Conservation (phyloP, 2,329 filamentous ascomycete genomes). For the Dothiorella sarmentorum region DNA sequence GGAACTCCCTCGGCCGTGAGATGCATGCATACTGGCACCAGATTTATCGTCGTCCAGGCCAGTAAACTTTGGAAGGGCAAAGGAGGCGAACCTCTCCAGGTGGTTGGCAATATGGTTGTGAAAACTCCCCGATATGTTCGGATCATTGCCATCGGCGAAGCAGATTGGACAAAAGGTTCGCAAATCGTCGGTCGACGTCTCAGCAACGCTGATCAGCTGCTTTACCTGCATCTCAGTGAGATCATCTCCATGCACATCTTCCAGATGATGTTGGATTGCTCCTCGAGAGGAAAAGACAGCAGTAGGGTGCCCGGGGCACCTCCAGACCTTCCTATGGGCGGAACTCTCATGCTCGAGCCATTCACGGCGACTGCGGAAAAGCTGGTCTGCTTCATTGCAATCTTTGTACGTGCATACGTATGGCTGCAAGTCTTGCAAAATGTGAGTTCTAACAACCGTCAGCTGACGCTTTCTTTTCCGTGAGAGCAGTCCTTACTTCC, state of each 20-base stretch:
- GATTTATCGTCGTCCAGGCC: conserved; percentile 26
- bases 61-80: conserved; percentile 30
- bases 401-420: conserved; percentile 36
- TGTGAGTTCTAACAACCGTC: conserved; percentile 26
- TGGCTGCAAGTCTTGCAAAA: conserved; percentile 37
- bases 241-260: conserved; percentile 28
- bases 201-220: conserved; percentile 32
- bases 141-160: conserved; percentile 23
- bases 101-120: conserved; percentile 36
- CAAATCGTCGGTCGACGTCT: conserved; percentile 32
- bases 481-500: conserved; percentile 22
- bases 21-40: conserved; percentile 32
- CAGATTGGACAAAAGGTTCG: conserved; percentile 34
- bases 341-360: conserved; percentile 37
- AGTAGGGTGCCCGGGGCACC: conserved; percentile 33
- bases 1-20: conserved; percentile 24
- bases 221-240: conserved; percentile 30
- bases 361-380: conserved; percentile 37
- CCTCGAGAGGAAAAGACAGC: conserved; percentile 28
- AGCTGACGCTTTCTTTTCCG: background rate
- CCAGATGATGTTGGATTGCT: conserved; percentile 32
- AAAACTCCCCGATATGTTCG: conserved; percentile 24
- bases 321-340: conserved; percentile 35
- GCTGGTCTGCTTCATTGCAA: conserved; percentile 28
- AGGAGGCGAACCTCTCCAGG: conserved; percentile 34